Evolutionary conservation across 257 asterid genomes (phyloP), one percentile per base, ranked within the genome.

Genomic region (Fraxinus anomala): DNA sequence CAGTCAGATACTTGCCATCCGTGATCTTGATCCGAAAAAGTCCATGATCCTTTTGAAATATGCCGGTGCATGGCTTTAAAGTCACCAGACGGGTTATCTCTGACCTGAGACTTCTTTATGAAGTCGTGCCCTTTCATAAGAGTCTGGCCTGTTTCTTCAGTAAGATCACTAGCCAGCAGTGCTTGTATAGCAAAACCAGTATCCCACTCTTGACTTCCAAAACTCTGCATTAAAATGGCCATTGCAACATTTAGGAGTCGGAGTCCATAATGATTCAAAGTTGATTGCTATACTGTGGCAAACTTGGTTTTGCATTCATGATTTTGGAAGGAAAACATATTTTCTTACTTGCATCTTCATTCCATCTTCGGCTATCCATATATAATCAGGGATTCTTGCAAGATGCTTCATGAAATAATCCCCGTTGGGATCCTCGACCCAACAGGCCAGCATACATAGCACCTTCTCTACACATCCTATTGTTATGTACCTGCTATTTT

Each of bases 1-100:
- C 97, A 92, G 73, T 94, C 98, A 16, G 98, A 94, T 31, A 92
- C 97, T 86, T 92, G 97, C 97, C 98, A 94, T 7, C 97, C 98
- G 14, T 94, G 98, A 87, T 94, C 98, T 86, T 92, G 97, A 78
- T 94, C 96, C 2, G 98, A 92, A 84, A 94, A 94, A 0, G 98
- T 92, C 98, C 98, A 94, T 0, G 97, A 89, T 19, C 98, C 98
- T 80, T 92, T 94, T 1, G 97, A 91, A 61, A 89, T 89, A 76
- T 92, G 98, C n/a, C 98, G 89, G 74, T 94, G 77, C 97, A 92
- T 92, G 49, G 92, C 84, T 71, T 61, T 85, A 73, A 94, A 94
- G 81, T 92, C 97, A 5, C 93, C 98, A 0, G 97, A 91, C 69
- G 98, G 97, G 76, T 94, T 82, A 0, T 94, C 90, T 82, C 82